A percentile compares a stretch with the other conserved stretches of the same genome.
Evolutionary conservation across 73 alveolate genomes (phyloP).

Genomic region (Paramecium bursaria): DNA sequence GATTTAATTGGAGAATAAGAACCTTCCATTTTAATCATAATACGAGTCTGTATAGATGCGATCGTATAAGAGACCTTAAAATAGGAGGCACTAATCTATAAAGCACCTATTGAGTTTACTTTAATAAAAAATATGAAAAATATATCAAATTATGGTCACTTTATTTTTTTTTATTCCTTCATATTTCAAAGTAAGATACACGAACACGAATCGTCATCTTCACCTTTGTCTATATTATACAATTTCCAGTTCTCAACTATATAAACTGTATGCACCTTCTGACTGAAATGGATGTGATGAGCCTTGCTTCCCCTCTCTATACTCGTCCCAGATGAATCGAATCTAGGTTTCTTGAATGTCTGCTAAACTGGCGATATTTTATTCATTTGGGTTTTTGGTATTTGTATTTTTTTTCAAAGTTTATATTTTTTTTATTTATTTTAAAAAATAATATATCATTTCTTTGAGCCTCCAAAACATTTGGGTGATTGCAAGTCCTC

Average conservation of each 20-base stretch:
- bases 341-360: not conserved
- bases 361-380: constrained; percentile 6
- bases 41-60: no score
- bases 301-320: constrained; percentile 12
- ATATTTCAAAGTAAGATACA: no score
- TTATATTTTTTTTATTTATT: not conserved
- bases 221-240: constrained; percentile 41
- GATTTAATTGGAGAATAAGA: no score
- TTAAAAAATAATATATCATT: no score
- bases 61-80: no score
- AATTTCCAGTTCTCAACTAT: constrained; percentile 56
- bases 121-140: no score
- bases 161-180: no score
- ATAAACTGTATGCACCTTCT: constrained; percentile 14
- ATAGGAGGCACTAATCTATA: no score
- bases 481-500: no score
- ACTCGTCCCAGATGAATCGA: constrained; percentile 18
- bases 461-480: no score
- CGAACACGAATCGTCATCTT: constrained; percentile 27
- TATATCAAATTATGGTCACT: not conserved
- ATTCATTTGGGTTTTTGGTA: constrained; percentile 28
- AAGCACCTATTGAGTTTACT: no score
- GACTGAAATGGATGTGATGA: constrained; percentile 28
- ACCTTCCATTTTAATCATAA: no score
- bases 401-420: not conserved